Conservation (phyloP, 1,284 basidiomycete genomes). For the Filobasidium uniguttulatum region DNA sequence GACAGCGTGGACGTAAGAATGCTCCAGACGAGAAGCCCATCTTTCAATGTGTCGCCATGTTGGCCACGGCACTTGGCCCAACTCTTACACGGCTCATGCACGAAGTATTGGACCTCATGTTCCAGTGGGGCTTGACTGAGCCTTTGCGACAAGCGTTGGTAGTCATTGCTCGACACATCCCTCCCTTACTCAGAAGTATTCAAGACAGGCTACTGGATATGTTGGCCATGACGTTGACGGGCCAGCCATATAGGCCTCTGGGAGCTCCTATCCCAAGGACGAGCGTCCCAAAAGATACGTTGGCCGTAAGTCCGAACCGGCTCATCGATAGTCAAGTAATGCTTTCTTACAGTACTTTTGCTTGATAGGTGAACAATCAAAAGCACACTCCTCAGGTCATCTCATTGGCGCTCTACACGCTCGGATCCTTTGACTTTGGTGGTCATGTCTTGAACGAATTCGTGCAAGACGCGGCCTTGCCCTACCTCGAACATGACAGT, state of each 20-base stretch:
- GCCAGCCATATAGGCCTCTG: conserved; percentile 69
- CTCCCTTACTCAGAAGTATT: conserved; percentile 78
- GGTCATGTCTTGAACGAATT: conserved; percentile 95
- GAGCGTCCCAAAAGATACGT: too few relatives aligned
- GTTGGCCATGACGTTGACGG: conserved; percentile 63
- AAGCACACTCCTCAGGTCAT: conserved; percentile 58
- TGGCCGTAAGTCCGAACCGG: too few relatives aligned
- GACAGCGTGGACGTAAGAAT: conserved; percentile 83
- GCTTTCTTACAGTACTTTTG: too few relatives aligned
- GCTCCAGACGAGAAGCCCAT: conserved; percentile 88
- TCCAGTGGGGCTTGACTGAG: conserved; percentile 84
- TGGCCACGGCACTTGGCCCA: conserved; percentile 87
- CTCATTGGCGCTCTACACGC: conserved; percentile 70
- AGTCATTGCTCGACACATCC: conserved; percentile 76
- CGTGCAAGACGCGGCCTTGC: conserved; percentile 79
- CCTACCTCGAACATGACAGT: conserved; percentile 87
- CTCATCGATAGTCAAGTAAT: too few relatives aligned
- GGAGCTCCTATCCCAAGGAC: conserved; percentile 46
- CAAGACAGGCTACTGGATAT: conserved; percentile 84
- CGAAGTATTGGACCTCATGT: conserved; percentile 93
- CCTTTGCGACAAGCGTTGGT: conserved; percentile 73
- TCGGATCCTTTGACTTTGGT: conserved; percentile 89
- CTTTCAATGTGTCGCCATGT: conserved; percentile 94
- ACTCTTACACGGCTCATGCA: conserved; percentile 91
- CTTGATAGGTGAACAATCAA: conserved; percentile 4